Evolutionary conservation across 768 basidiomycete species (phyloP).

Genomic region (Hericium rajendrae): DNA sequence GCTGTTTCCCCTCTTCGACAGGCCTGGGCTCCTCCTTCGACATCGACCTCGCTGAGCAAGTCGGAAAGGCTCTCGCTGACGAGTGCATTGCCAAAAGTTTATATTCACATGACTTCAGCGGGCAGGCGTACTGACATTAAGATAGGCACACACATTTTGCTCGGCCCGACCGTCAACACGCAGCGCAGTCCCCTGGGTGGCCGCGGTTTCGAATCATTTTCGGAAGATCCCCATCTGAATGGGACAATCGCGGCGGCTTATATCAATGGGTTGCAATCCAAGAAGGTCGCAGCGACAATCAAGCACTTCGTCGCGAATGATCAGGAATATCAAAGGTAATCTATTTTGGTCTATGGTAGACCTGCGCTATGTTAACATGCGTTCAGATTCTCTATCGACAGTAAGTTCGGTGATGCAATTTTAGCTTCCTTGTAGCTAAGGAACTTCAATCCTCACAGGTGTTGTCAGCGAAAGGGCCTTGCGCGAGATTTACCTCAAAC

Average conservation of each 20-base stretch:
- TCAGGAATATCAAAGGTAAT: conserved; percentile 44
- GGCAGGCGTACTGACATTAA: neutral
- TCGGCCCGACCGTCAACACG: conserved; percentile 60
- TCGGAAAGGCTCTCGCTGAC: conserved; percentile 44
- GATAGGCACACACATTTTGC: conserved; percentile 35
- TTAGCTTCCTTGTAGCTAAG: conserved; percentile 32
- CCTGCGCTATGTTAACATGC: neutral
- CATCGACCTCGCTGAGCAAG: conserved; percentile 32
- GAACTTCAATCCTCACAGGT: conserved; percentile 18
- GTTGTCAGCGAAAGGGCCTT: conserved; percentile 49
- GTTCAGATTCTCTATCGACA: conserved; percentile 34
- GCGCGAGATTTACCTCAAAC: conserved; percentile 57
- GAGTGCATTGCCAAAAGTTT: conserved; percentile 42
- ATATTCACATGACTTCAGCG: conserved; percentile 9
- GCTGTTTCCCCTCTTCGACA: conserved; percentile 49
- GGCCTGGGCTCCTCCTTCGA: conserved; percentile 51
- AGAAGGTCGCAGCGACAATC: conserved; percentile 49
- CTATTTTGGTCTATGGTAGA: conserved; percentile 9
- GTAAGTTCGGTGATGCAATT: conserved; percentile 23
- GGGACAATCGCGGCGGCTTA: conserved; percentile 51
- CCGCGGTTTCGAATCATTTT: conserved; percentile 52
- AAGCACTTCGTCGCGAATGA: conserved; percentile 61
- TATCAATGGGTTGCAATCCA: conserved; percentile 50
- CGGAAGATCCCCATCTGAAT: conserved; percentile 50
- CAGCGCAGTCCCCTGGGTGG: conserved; percentile 51